Base-by-base conservation (phyloP, 2,329 filamentous ascomycete species). In the Clonostachys chloroleuca region DNA sequence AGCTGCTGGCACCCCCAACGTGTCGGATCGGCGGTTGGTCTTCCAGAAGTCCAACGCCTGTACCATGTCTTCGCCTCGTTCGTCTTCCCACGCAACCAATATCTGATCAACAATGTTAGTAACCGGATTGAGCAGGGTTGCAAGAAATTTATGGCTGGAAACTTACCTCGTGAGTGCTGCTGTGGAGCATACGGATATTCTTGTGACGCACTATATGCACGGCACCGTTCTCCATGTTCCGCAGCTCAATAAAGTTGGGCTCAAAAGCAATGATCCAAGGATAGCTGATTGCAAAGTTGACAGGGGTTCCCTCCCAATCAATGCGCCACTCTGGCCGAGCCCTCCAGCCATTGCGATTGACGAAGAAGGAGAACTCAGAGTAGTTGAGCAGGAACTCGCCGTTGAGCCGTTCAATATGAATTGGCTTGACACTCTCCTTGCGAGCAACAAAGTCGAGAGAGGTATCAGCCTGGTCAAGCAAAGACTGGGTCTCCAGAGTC, bases 341-440 rank as follows among this genome's bases (percentile, higher is more conserved):
- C 52, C 94, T 84, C 94, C 94, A 99, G 36, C 94, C 94, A 65
- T 99, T 97, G 59, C 94, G 84, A 69, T 99, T 97, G 63, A 99
- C 94, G 61, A 97, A 99, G 81, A 99, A 99, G 12, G 90, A 96
- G 69, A 96, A 99, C 65, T 99, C 94, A 5, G 90, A 94, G 71
- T 99, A 99, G 68, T 96, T 97, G 53, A 99, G 84, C 56, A 99
- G 69, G 75, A 99, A 99, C 63, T 99, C 94, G 64, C 92, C 92
- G 56, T 95, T 95, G 63, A 97, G 85, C 42, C 94, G 87, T 68
- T 99, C 95, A 56, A 99, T 97, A 61, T 97, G 92, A 54, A 99
- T 95, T 4, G 94, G 92, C 64, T 89, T 91, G 59, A 94, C 89
- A 59, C 89, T 90, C 68, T 97, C 92, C 64, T 94, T 94, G 49